phyloP scores from a whole-genome alignment of 495 filamentous ascomycete species.

The Talaromyces wortmannii region DNA sequence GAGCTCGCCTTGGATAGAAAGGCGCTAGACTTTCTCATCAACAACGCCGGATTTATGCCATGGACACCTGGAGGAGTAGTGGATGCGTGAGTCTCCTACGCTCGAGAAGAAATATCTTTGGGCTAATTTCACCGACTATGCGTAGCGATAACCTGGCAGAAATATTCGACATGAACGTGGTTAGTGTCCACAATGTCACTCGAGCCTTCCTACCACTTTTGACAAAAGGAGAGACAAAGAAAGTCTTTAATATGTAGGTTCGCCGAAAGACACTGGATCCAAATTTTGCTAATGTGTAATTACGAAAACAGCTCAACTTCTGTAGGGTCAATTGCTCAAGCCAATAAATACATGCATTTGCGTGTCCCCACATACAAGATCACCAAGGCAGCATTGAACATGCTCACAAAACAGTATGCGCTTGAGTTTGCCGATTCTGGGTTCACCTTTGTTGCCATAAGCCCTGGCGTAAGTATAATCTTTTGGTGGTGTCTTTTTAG shows the following conservation, averaged over 20 bases:
- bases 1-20: conserved; percentile 30
- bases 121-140: background rate
- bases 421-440: conserved; percentile 18
- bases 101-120: too few species aligned
- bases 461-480: conserved; percentile 26
- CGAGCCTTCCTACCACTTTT: conserved; percentile 38
- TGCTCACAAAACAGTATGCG: conserved; percentile 28
- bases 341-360: conserved; percentile 7
- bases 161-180: conserved; percentile 38
- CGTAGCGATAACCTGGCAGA: conserved; percentile 26
- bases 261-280: background rate
- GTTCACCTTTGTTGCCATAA: conserved; percentile 27
- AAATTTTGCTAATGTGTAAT: background rate
- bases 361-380: conserved; percentile 31
- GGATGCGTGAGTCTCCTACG: conserved; percentile 11
- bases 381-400: conserved; percentile 34
- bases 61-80: conserved; percentile 14
- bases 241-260: conserved; percentile 40
- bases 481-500: background rate
- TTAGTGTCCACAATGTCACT: conserved; percentile 32
- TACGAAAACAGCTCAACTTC: conserved; percentile 16
- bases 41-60: conserved; percentile 36
- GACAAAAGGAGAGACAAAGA: conserved; percentile 33
- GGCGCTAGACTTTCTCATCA: conserved; percentile 44
- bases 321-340: conserved; percentile 21